Evolutionary conservation across 192 early-diverging fungal species (phyloP), one percentile per base, ranked within the genome.

Genomic region (Spinellus fusiger): DNA sequence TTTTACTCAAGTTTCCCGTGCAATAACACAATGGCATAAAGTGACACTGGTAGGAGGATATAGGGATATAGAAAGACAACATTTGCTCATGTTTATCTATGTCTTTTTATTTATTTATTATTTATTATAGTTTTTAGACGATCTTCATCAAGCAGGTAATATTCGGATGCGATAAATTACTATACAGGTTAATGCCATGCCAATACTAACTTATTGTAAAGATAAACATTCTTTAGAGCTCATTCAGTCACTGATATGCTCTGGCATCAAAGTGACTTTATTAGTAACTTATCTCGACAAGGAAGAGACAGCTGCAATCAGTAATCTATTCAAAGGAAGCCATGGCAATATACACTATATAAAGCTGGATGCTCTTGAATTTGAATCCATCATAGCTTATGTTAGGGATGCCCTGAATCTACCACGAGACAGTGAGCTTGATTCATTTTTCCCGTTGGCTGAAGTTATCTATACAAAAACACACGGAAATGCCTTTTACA

Each of bases 141-240:
- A 70, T 53, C 33, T 65, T 18, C 69, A 70, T 44, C 56, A 60
- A 64, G 69, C 69, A 28, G 62, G 60, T 62, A 50, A 26, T n/a
- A 29, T 13, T 4, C 12, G 18, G 8, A 27, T 20, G 9, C 3
- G 23, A 4, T 3, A 12, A 20, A 33, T 16, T 7, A 54, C 4
- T 33, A n/a, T 4, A 6, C n/a, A n/a, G 44, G 44, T 46, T 59
- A 59, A 29, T 6, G 5, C 6, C 3, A 29, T n/a, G 35, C 33
- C 25, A 9, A 3, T 34, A 61, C 25, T n/a, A 44, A 3, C 13
- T 5, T 4, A n/a, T 20, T 50, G 15, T 32, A n/a, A 12, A 62
- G 67, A 70, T 61, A 56, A 70, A 34, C 58, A 62, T 6, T 70
- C 69, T 12, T 35, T 70, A 9, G 69, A 70, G 37, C 48, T 70